A percentile compares a stretch with the other conserved stretches of the same genome.
phyloP scores from a whole-genome alignment of 768 basidiomycete species.

The Termitomyces bulborhizus region DNA sequence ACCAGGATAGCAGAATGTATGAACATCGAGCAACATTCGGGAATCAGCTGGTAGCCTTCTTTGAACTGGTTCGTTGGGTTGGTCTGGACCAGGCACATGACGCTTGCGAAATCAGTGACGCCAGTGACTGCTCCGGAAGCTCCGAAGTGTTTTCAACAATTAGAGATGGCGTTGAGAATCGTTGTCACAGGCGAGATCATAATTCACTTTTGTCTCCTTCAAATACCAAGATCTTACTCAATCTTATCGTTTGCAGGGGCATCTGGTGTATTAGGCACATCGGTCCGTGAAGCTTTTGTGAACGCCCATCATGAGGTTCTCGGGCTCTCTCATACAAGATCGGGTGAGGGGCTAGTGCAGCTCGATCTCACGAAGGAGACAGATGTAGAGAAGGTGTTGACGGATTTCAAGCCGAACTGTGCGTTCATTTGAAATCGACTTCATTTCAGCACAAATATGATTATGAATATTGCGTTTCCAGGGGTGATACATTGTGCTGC shows the following conservation, averaged over 20 bases:
- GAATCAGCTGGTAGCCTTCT: too few relatives aligned
- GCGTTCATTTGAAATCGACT: slow-evolving; percentile 22
- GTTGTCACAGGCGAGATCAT: slow-evolving; percentile 49
- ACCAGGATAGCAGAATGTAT: too few relatives aligned
- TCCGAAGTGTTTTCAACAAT: too few relatives aligned
- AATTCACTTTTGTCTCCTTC: not conserved
- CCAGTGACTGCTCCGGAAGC: too few relatives aligned
- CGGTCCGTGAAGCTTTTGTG: slow-evolving; percentile 65
- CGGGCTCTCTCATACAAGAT: slow-evolving; percentile 69
- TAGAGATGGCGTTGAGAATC: slow-evolving; percentile 34
- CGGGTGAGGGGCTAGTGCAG: slow-evolving; percentile 41
- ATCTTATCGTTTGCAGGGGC: slow-evolving; percentile 54
- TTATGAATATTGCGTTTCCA: slow-evolving; percentile 19
- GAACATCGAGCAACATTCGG: too few relatives aligned
- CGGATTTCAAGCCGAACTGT: slow-evolving; percentile 64
- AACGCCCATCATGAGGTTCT: slow-evolving; percentile 37
- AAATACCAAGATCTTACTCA: not conserved
- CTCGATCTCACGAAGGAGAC: slow-evolving; percentile 64
- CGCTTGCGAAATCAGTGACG: too few relatives aligned
- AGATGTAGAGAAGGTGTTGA: slow-evolving; percentile 50
- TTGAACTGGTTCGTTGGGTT: too few relatives aligned
- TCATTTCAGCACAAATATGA: not conserved
- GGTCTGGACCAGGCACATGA: too few relatives aligned
- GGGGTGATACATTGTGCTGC: slow-evolving; percentile 96
- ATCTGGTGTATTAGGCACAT: slow-evolving; percentile 85